Evolutionary conservation across 2,329 filamentous ascomycete genomes (phyloP).

Genomic region (Calonectria pauciramosa): DNA sequence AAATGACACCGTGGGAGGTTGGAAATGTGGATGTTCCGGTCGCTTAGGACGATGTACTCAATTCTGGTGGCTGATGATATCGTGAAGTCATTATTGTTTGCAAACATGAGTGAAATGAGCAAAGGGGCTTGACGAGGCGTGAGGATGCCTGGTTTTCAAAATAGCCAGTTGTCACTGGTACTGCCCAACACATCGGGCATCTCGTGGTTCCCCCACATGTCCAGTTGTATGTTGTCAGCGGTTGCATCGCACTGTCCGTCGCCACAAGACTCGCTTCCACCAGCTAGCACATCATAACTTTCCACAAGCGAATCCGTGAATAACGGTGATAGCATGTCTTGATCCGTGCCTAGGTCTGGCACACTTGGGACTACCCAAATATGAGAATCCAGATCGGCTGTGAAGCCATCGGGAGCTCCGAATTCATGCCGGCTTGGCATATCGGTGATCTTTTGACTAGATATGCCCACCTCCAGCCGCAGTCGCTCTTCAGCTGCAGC

Average conservation of each 20-base stretch:
- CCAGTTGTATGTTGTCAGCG: not conserved
- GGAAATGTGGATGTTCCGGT: not conserved
- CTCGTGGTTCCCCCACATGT: not conserved
- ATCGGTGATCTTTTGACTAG: not conserved
- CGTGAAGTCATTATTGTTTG: not conserved
- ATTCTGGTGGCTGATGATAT: not conserved
- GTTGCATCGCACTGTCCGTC: not conserved
- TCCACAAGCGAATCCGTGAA: not conserved
- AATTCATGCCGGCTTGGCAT: not conserved
- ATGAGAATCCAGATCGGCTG: not conserved
- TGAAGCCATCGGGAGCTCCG: not conserved
- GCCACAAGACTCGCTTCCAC: not conserved
- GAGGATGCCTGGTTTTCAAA: not conserved
- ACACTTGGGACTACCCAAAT: not conserved
- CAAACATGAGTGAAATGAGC: not conserved
- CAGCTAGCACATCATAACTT: not conserved
- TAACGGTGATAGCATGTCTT: not conserved
- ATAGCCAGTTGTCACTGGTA: not conserved
- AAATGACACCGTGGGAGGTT: not conserved
- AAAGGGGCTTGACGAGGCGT: not conserved
- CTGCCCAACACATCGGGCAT: not conserved
- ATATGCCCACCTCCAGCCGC: not conserved
- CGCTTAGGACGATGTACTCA: not conserved
- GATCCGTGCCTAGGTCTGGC: not conserved
- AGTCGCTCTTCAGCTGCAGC: not conserved